phyloP scores from a whole-genome alignment of 2,329 filamentous ascomycete species.

The Neofusicoccum parvum region DNA sequence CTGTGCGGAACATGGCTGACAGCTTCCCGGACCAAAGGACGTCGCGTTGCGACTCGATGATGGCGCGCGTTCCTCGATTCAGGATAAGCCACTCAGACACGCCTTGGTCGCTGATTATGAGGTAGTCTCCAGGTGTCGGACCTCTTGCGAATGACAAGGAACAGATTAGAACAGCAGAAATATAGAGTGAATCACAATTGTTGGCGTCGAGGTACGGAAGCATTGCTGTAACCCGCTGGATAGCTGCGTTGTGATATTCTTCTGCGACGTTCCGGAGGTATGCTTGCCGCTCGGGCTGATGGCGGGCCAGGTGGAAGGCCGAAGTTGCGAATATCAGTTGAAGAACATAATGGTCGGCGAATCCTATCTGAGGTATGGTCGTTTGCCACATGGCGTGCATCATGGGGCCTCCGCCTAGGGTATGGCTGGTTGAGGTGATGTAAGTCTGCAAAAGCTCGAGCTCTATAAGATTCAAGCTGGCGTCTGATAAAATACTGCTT shows the following conservation, averaged over 20 bases:
- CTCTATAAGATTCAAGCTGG: slow-evolving; percentile 28
- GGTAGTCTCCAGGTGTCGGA: neutral
- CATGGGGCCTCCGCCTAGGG: slow-evolving; percentile 25
- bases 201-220: neutral
- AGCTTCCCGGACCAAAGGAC: neutral
- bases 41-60: neutral
- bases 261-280: neutral
- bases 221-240: neutral
- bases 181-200: neutral
- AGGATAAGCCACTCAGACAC: slow-evolving; percentile 7
- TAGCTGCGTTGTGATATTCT: neutral
- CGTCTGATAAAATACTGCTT: neutral
- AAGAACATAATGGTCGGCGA: slow-evolving; percentile 40
- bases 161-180: neutral
- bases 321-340: slow-evolving; percentile 48
- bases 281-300: neutral
- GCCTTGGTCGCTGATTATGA: neutral
- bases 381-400: slow-evolving; percentile 27
- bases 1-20: neutral
- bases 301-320: slow-evolving; percentile 42
- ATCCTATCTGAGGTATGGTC: slow-evolving; percentile 16
- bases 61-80: slow-evolving; percentile 6
- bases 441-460: slow-evolving; percentile 37
- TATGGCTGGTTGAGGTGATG: slow-evolving; percentile 30
- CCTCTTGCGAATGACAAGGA: neutral